phyloP scores from a whole-genome alignment of 1,139 yeast genomes.

The Eremothecium cymbalariae region DNA sequence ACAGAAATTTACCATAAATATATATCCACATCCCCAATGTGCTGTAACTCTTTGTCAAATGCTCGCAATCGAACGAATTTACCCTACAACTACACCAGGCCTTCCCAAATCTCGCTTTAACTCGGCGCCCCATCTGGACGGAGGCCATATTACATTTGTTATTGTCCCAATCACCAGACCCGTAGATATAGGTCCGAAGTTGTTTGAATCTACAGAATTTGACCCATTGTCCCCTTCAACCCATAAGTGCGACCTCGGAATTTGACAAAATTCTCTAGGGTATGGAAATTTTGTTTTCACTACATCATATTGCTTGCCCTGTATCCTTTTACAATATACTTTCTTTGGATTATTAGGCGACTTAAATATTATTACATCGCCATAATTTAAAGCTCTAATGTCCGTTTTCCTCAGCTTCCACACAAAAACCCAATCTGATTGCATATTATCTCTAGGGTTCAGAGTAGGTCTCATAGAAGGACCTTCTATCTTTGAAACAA shows the following conservation, averaged over 20 bases:
- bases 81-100: conserved; percentile 12
- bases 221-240: conserved; percentile 86
- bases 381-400: conserved; percentile 41
- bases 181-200: conserved; percentile 76
- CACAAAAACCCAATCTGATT: conserved; percentile 56
- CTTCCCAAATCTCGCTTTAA: conserved; percentile 23
- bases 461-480: conserved; percentile 84
- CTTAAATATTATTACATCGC: conserved; percentile 70
- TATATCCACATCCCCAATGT: too few species aligned
- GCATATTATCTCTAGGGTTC: conserved; percentile 43
- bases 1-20: too few species aligned
- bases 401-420: conserved; percentile 53
- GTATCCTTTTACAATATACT: conserved; percentile 66
- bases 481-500: conserved; percentile 73
- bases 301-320: conserved; percentile 65
- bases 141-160: conserved; percentile 59
- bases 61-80: too few species aligned
- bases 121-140: conserved; percentile 41
- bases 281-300: conserved; percentile 56
- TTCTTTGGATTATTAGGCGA: conserved; percentile 74
- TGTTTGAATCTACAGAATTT: conserved; percentile 77
- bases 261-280: conserved; percentile 49
- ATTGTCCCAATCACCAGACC: conserved; percentile 75
- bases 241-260: conserved; percentile 84
- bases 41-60: too few species aligned